These are phyloP conservation scores for Pleurostoma richardsiae DNA, from an alignment of 2,329 filamentous ascomycete species.

Conservation along the genomic window DNA sequence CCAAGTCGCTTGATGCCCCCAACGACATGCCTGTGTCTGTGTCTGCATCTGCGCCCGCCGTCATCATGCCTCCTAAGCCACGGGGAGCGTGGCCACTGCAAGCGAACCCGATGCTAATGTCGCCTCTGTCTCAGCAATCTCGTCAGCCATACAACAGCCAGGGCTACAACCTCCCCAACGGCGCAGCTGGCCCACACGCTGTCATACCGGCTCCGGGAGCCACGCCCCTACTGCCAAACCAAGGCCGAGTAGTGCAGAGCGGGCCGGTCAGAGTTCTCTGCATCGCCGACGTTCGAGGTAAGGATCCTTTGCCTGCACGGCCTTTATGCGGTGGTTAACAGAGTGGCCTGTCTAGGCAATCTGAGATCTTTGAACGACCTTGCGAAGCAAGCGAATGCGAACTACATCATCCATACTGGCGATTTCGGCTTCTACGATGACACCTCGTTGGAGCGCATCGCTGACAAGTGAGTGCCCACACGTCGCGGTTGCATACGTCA, in stretches of 20 bases:
- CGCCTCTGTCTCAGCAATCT: constrained; percentile 6
- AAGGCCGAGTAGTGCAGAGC: constrained; percentile 61
- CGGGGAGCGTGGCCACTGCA: neutral
- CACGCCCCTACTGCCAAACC: constrained; percentile 61
- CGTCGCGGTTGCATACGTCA: neutral
- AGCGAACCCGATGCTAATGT: neutral
- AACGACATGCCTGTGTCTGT: too few species aligned
- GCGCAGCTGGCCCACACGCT: constrained; percentile 39
- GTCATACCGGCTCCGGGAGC: constrained; percentile 52
- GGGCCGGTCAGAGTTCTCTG: constrained; percentile 64
- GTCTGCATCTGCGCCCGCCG: neutral
- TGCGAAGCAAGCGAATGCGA: constrained; percentile 87
- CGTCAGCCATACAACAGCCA: constrained; percentile 40
- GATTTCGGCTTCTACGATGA: constrained; percentile 99
- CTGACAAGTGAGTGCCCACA: constrained; percentile 73
- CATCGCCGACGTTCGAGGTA: constrained; percentile 69
- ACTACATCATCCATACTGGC: constrained; percentile 97
- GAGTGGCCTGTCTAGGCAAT: constrained; percentile 60
- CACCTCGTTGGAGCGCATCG: constrained; percentile 90
- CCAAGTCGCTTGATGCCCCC: too few species aligned
- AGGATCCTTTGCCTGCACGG: constrained; percentile 11
- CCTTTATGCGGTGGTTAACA: too few species aligned
- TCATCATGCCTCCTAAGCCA: neutral
- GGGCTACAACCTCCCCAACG: constrained; percentile 59
- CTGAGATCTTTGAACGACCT: constrained; percentile 93